A percentile compares a stretch with the other conserved stretches of the same genome.
Conservation (phyloP, 345 rosid species). For the Eucalyptus erythrocorys region DNA sequence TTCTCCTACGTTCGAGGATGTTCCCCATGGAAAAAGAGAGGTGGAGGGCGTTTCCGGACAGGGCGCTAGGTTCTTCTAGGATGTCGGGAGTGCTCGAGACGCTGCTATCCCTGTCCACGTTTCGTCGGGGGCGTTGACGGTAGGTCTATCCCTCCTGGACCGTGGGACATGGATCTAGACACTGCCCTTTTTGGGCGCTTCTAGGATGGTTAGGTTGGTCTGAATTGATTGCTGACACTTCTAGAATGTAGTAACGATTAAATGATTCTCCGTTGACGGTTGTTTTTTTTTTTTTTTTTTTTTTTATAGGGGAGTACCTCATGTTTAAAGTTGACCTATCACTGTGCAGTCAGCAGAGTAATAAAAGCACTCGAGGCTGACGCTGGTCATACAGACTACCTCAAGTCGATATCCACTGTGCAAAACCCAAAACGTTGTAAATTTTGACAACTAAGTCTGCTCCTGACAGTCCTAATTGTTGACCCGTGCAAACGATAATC, state of each 20-base stretch:
- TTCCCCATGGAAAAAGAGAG: background rate
- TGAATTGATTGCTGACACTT: background rate
- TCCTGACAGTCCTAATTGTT: rapidly evolving
- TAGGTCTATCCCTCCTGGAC: background rate
- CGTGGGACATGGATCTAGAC: background rate
- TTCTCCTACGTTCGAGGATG: background rate
- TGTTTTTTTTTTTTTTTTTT: no score
- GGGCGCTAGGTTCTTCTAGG: background rate
- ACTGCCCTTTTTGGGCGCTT: background rate
- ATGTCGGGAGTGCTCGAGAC: background rate
- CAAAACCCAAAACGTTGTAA: background rate
- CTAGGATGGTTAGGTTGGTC: background rate
- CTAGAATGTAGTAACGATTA: background rate
- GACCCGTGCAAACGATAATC: rapidly evolving
- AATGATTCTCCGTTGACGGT: background rate
- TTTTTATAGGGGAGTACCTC: background rate
- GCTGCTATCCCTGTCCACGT: background rate
- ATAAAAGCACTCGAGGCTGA: background rate
- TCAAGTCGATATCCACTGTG: background rate
- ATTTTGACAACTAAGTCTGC: rapidly evolving
- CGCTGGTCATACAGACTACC: background rate
- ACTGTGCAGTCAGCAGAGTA: rapidly evolving
- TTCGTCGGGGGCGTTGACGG: background rate
- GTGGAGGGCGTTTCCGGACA: background rate
- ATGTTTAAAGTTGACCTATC: background rate